These are phyloP conservation scores for Mycena galopus DNA, from an alignment of 768 basidiomycete species.

Conservation along the genomic window DNA sequence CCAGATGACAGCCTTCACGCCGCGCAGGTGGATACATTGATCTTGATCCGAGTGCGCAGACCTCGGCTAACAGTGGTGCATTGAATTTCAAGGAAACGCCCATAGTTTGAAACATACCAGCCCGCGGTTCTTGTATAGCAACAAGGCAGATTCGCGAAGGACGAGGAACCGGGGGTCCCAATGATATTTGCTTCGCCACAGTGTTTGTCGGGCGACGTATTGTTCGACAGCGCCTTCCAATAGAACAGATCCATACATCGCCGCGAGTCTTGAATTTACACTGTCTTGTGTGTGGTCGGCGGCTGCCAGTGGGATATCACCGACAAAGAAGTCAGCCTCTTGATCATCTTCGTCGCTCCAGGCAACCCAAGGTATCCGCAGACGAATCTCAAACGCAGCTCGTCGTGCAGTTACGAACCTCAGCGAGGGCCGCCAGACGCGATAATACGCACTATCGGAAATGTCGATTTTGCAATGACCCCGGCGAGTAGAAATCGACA, in stretches of 20 bases:
- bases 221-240: not conserved
- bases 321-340: conserved; percentile 16
- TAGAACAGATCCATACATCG: not conserved
- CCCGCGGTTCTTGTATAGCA: not conserved
- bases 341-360: conserved; percentile 10
- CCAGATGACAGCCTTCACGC: not conserved
- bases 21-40: conserved; percentile 14
- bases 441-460: not conserved
- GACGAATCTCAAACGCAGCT: not conserved
- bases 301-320: not conserved
- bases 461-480: not conserved
- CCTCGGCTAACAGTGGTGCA: not conserved
- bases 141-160: not conserved
- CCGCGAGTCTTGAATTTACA: not conserved
- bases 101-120: not conserved
- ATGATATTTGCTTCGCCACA: not conserved
- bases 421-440: not conserved
- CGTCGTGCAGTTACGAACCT: conserved; percentile 10
- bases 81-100: not conserved
- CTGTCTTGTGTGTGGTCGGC: not conserved
- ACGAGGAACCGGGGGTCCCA: conserved; percentile 1
- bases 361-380: not conserved
- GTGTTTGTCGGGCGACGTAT: not conserved
- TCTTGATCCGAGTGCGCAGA: not conserved
- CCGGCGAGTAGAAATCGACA: not conserved